Conservation (phyloP, 148 eudicot species). For the Camellia granthamiana region DNA sequence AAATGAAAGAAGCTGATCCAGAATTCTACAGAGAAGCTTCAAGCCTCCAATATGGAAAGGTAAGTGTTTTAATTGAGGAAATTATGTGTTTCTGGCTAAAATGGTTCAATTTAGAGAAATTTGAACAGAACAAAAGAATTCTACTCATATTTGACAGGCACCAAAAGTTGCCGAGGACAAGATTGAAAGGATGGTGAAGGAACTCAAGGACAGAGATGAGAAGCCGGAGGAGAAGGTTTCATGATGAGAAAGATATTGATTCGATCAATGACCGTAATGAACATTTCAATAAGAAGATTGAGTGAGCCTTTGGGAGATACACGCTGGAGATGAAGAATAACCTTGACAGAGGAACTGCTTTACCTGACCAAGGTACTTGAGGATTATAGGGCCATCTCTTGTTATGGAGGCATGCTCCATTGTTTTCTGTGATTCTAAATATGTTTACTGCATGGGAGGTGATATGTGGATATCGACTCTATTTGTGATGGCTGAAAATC, state of each 20-base stretch:
- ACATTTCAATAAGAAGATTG: slow-evolving; percentile 98
- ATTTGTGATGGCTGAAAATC: too few species aligned
- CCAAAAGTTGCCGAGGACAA: slow-evolving; percentile 70
- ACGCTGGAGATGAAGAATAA: slow-evolving; percentile 97
- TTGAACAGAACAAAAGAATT: neutral
- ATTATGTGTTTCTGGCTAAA: neutral
- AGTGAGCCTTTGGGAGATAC: slow-evolving; percentile 91
- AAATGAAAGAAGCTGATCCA: slow-evolving; percentile 89
- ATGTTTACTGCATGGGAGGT: too few species aligned
- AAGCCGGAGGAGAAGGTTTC: slow-evolving; percentile 84
- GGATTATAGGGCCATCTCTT: neutral
- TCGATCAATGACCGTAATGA: slow-evolving; percentile 97
- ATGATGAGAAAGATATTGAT: slow-evolving; percentile 90
- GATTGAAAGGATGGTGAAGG: slow-evolving; percentile 82
- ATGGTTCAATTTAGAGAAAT: neutral
- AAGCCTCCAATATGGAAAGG: slow-evolving; percentile 97
- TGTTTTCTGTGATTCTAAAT: too few species aligned
- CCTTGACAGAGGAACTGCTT: slow-evolving; percentile 96
- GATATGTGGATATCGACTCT: too few species aligned
- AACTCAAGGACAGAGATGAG: slow-evolving; percentile 87
- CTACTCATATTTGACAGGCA: slow-evolving; percentile 38
- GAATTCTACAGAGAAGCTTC: slow-evolving; percentile 95
- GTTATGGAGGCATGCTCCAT: neutral
- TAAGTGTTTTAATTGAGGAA: slow-evolving; percentile 19
- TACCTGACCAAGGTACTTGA: slow-evolving; percentile 70